Conservation (phyloP, 2,329 filamentous ascomycete species). For the Pseudogymnoascus sp. region DNA sequence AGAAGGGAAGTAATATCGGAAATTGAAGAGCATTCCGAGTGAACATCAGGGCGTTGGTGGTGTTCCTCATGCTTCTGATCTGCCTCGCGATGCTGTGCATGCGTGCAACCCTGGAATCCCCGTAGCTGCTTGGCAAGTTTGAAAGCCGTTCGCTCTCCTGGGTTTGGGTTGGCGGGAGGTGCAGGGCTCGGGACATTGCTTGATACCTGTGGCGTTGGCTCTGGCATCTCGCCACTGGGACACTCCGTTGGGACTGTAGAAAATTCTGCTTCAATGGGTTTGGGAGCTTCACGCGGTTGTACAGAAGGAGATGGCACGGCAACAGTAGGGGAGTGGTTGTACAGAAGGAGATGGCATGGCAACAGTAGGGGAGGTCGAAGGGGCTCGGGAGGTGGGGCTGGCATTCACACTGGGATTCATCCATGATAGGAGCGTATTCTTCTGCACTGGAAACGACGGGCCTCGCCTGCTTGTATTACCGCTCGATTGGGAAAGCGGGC, state of each 20-base stretch:
- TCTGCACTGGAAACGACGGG: not conserved
- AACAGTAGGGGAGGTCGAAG: not conserved
- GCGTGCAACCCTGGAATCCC: slow-evolving; percentile 1
- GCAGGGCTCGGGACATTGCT: not conserved
- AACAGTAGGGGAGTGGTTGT: not conserved
- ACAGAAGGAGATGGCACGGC: not conserved
- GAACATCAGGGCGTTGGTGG: not conserved
- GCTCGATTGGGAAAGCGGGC: not conserved
- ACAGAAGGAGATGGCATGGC: not conserved
- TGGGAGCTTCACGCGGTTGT: not conserved
- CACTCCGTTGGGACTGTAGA: not conserved
- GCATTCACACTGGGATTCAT: not conserved
- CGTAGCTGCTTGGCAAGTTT: not conserved
- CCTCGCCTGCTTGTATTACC: not conserved
- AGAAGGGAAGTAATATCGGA: not conserved
- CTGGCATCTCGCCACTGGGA: not conserved
- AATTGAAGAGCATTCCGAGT: not conserved
- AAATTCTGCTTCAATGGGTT: not conserved
- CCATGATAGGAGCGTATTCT: not conserved
- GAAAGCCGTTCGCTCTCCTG: not conserved
- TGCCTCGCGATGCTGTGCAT: not conserved
- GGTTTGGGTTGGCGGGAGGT: not conserved
- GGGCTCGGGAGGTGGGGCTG: not conserved
- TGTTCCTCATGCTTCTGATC: not conserved
- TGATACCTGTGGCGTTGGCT: not conserved